Base-by-base conservation (phyloP, 192 early-diverging fungal species). In the Backusella australiensis region DNA sequence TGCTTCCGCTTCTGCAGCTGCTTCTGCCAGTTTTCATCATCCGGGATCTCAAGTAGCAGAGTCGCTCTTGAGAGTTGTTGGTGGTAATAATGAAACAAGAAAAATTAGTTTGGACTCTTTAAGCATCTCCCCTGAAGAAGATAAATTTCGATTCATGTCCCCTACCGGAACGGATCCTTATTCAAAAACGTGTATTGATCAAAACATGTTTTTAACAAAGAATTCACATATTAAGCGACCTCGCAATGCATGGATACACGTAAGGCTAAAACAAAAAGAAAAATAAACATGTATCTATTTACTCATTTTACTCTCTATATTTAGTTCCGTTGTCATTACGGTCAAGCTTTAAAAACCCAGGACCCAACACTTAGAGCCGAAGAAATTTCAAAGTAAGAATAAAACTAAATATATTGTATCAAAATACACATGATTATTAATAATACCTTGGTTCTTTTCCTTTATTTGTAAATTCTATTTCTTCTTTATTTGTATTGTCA, bases 181-280 rank as follows among this genome's bases (percentile, higher is more conserved):
- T 63, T 63, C 29, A 71, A 71, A 29, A 71, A 49, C 39, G 26
- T 75, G 23, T 63, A 63, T 63, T 63, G 78, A 75, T 56, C 78
- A 74, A 41, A 79, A 73, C 44, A 79, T 75, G 78, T 79, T 79
- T 39, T 53, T 79, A 49, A 79, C 78, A 19, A 81, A 81, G 63
- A 81, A 81, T 75, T 76, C 80, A 34, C 80, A 81, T 44, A 81
- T 81, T 52, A 81, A 81, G 75, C 76, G 80, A 52, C 80, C 80
- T 44, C 76, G 80, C 19, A 81, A 81, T 71, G 80, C 80, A 14
- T 81, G 80, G 80, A 81, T 81, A 69, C 80, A 81, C 38, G 80
- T 78, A 78, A 78, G 76, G 34, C 11, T 44, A 44, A 44, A 39
- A 39, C 6, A 39, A 11, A 39, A 11, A 44, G 42, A 44, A 44